phyloP scores from a whole-genome alignment of 2,329 filamentous ascomycete genomes.

The Sporothrix schenckii region DNA sequence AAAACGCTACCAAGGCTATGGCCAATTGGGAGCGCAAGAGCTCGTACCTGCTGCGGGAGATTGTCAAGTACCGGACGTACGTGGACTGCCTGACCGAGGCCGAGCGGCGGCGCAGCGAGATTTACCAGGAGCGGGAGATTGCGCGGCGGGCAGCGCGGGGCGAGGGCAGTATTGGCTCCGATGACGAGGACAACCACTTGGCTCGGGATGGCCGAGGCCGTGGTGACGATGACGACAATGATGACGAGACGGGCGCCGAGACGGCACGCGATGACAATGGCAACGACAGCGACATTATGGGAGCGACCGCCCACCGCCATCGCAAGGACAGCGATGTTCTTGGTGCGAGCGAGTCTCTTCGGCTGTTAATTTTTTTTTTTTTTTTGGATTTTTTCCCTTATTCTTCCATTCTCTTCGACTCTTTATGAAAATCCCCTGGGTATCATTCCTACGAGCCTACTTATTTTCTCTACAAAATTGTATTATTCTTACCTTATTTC shows the following conservation, averaged over 20 bases:
- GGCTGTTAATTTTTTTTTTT: slow-evolving; percentile 1
- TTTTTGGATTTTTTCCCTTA: not conserved
- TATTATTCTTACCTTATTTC: not conserved
- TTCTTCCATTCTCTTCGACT: not conserved
- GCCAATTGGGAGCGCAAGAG: slow-evolving; percentile 97
- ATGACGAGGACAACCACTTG: slow-evolving; percentile 5
- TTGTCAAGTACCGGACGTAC: slow-evolving; percentile 95
- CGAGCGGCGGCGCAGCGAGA: slow-evolving; percentile 67
- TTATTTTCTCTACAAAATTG: not conserved
- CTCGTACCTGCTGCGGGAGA: slow-evolving; percentile 85
- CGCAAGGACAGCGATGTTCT: slow-evolving; percentile 23
- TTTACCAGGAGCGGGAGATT: slow-evolving; percentile 65
- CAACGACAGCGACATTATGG: slow-evolving; percentile 20
- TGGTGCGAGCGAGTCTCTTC: not conserved
- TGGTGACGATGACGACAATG: not conserved
- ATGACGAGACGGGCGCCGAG: slow-evolving; percentile 25
- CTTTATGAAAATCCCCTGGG: not conserved
- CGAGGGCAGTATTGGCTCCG: slow-evolving; percentile 35
- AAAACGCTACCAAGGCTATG: slow-evolving; percentile 83
- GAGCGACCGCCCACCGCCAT: not conserved
- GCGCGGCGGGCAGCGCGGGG: slow-evolving; percentile 55
- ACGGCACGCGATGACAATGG: slow-evolving; percentile 21
- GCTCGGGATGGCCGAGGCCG: too few relatives aligned
- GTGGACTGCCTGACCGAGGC: slow-evolving; percentile 81
- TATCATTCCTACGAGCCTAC: not conserved